Percentiles rank a stretch among this genome's conserved stretches.
These are phyloP conservation scores for Quillaja saponaria DNA, from an alignment of 306 rosid species.

Conservation along the genomic window DNA sequence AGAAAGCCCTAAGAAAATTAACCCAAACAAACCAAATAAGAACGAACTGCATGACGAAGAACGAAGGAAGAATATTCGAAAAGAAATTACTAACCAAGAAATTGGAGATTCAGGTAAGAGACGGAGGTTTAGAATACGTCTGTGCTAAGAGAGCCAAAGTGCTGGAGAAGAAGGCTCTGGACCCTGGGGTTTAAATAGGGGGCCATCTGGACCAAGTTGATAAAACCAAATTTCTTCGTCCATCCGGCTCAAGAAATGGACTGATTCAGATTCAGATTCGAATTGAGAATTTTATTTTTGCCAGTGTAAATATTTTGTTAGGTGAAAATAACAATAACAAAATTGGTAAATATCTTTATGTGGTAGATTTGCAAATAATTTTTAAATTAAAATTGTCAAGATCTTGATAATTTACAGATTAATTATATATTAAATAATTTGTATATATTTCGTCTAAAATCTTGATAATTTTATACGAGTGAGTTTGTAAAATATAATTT, in stretches of 20 bases:
- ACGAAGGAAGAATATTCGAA: neutral
- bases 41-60: neutral
- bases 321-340: no score
- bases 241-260: neutral
- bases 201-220: neutral
- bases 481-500: no score
- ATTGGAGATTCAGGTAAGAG: conserved; percentile 9
- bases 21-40: neutral
- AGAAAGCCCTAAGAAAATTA: neutral
- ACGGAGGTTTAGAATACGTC: neutral
- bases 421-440: no score
- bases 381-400: no score
- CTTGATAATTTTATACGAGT: no score
- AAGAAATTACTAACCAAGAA: conserved; percentile 16
- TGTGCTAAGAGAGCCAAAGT: neutral
- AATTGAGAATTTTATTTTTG: no score
- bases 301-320: no score
- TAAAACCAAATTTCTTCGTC: neutral
- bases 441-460: no score
- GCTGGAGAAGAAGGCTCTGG: neutral
- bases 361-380: no score
- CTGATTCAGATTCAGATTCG: neutral
- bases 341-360: no score
- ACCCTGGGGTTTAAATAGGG: conserved; percentile 5
- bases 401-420: no score